phyloP scores from a whole-genome alignment of 2,329 filamentous ascomycete genomes.

The Teratosphaeria nubilosa region DNA sequence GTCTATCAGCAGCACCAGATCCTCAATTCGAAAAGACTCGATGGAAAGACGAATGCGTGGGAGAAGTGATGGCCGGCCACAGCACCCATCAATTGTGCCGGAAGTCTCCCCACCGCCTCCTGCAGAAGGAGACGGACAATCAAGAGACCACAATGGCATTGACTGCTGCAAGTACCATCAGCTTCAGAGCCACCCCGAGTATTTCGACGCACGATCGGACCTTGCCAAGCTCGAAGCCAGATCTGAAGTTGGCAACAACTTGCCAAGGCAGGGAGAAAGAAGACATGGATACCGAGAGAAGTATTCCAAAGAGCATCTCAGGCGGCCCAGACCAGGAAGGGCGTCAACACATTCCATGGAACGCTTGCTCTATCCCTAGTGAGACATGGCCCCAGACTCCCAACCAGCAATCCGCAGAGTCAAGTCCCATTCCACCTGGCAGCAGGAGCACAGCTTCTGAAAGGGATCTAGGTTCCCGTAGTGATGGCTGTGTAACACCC shows the following conservation, averaged over 20 bases:
- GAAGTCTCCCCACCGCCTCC: neutral
- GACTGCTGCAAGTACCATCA: neutral
- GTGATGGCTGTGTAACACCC: conserved; percentile 8
- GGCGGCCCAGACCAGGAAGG: neutral
- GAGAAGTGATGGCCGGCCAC: neutral
- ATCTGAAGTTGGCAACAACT: neutral
- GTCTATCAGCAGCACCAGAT: neutral
- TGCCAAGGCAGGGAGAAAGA: neutral
- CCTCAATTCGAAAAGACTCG: neutral
- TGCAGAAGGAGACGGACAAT: neutral
- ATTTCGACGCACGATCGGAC: neutral
- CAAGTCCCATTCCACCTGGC: neutral
- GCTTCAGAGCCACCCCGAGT: neutral
- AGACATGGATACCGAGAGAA: neutral
- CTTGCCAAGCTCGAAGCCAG: neutral
- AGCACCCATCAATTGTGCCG: neutral
- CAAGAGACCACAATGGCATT: neutral
- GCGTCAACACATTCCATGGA: neutral
- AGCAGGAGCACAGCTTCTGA: neutral
- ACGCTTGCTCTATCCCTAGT: neutral
- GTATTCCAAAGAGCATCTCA: neutral
- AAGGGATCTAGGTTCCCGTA: neutral
- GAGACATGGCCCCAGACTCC: neutral
- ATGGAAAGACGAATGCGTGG: neutral
- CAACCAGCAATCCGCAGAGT: neutral